A percentile compares a stretch with the other conserved stretches of the same genome.
phyloP scores from a whole-genome alignment of 495 filamentous ascomycete genomes.

The Aspergillus ellipticus region DNA sequence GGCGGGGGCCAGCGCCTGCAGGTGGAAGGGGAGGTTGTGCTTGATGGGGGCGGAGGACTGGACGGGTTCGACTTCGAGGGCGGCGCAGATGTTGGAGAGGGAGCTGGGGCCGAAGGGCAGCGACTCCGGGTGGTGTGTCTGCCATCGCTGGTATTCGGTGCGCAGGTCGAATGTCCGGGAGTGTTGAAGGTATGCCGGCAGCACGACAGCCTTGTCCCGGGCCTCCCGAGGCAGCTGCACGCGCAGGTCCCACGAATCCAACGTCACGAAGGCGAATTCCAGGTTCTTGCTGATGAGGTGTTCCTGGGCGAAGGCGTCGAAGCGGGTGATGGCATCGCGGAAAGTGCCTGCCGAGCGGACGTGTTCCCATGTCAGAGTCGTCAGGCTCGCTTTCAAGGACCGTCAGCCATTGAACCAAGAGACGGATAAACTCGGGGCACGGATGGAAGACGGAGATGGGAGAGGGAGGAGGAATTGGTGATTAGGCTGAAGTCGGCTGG shows the following conservation, averaged over 20 bases:
- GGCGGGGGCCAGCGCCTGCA: constrained; percentile 92
- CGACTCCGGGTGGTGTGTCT: constrained; percentile 95
- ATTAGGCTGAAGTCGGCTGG: background rate
- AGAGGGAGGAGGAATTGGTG: constrained; percentile 3
- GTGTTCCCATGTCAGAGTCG: constrained; percentile 97
- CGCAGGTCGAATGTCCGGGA: constrained; percentile 94
- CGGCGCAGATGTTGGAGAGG: constrained; percentile 94
- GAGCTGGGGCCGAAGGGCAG: constrained; percentile 93
- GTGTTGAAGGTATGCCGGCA: constrained; percentile 96
- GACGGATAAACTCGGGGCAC: constrained; percentile 15
- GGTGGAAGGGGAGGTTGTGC: constrained; percentile 95
- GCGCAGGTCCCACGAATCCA: constrained; percentile 97
- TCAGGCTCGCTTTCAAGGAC: constrained; percentile 74
- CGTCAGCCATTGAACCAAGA: constrained; percentile 29
- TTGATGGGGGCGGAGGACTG: constrained; percentile 97
- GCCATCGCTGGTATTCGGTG: constrained; percentile 97
- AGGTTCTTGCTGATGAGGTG: constrained; percentile 78
- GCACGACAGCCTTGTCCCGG: constrained; percentile 92
- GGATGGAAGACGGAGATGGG: constrained; percentile 11
- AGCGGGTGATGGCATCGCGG: constrained; percentile 91
- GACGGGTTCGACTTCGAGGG: constrained; percentile 94
- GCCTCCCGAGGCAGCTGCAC: constrained; percentile 97
- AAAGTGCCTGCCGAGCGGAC: constrained; percentile 95
- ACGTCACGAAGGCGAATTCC: constrained; percentile 95
- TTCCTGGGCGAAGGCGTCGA: constrained; percentile 88